Percentiles rank a stretch among this genome's conserved stretches.
These are phyloP conservation scores for Solidago caesia DNA, from an alignment of 129 eudicot genomes.

Conservation along the genomic window DNA sequence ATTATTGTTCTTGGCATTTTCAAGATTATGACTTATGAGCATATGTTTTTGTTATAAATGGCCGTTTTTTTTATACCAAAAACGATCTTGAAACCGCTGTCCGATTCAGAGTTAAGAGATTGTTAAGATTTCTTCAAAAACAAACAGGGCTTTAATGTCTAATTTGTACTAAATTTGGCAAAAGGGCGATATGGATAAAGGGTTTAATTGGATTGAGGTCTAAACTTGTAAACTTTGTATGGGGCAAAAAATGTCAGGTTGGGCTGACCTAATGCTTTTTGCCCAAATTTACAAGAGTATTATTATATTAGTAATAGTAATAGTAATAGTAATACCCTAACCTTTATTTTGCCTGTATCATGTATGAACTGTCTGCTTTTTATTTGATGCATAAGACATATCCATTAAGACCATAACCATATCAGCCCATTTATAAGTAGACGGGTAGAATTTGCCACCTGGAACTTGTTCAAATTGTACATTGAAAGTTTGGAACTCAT, in stretches of 20 bases:
- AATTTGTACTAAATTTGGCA: neutral
- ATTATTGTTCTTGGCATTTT: neutral
- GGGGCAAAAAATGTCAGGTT: neutral
- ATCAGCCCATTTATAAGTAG: neutral
- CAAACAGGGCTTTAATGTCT: neutral
- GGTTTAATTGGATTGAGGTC: constrained; percentile 10
- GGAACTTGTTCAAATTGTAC: neutral
- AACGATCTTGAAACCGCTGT: too few species aligned
- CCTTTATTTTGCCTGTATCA: neutral
- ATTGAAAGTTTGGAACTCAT: neutral
- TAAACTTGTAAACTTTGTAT: neutral
- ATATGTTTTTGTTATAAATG: neutral
- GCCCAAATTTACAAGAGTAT: neutral
- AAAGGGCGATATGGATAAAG: neutral
- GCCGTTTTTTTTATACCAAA: too few species aligned
- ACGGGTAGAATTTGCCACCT: neutral
- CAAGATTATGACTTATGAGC: neutral
- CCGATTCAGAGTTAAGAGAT: too few species aligned
- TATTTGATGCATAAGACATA: constrained; percentile 11
- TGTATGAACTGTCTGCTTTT: neutral
- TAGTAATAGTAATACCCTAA: neutral
- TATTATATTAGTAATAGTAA: neutral
- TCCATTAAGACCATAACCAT: neutral
- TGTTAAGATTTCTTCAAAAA: too few species aligned
- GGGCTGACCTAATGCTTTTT: neutral